Percentiles rank a stretch among this genome's conserved stretches.
Conservation (phyloP, 2,329 filamentous ascomycete genomes). For the Neofusicoccum ribis region DNA sequence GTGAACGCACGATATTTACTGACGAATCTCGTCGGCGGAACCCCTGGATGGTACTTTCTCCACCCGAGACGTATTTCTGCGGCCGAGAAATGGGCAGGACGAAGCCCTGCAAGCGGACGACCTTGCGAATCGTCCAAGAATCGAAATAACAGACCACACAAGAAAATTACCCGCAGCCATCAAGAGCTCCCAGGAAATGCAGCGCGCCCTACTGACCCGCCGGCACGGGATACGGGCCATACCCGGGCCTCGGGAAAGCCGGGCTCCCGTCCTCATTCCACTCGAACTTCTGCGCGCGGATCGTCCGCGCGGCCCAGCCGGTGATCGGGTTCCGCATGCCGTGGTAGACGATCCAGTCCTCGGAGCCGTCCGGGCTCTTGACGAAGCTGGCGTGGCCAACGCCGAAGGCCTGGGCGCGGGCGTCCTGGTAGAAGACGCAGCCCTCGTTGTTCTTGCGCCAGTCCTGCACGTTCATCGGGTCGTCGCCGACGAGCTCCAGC, state of each 20-base stretch:
- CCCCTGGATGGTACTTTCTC: too few species aligned
- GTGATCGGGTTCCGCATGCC: conserved; percentile 51
- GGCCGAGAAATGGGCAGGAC: too few species aligned
- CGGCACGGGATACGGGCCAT: conserved; percentile 49
- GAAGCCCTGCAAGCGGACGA: too few species aligned
- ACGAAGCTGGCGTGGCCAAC: conserved; percentile 55
- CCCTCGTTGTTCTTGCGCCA: conserved; percentile 51
- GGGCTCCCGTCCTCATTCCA: conserved; percentile 52
- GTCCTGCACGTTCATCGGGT: conserved; percentile 51
- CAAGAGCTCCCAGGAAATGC: too few species aligned
- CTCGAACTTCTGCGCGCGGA: conserved; percentile 50
- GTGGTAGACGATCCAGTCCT: conserved; percentile 57
- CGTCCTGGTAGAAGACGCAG: conserved; percentile 53
- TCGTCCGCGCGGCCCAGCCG: conserved; percentile 50
- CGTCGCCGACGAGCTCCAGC: conserved; percentile 50
- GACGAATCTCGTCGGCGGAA: too few species aligned
- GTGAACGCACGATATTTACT: too few species aligned
- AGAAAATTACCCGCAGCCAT: too few species aligned
- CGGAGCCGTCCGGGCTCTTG: conserved; percentile 48
- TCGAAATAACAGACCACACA: too few species aligned
- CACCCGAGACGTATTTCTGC: too few species aligned
- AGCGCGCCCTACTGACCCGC: conserved; percentile 28
- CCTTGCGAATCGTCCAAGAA: too few species aligned
- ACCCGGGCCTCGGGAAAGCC: conserved; percentile 50
- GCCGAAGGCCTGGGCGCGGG: conserved; percentile 46